These are phyloP conservation scores for Pseudogymnoascus sp. DNA, from an alignment of 2,329 filamentous ascomycete genomes.

Conservation along the genomic window DNA sequence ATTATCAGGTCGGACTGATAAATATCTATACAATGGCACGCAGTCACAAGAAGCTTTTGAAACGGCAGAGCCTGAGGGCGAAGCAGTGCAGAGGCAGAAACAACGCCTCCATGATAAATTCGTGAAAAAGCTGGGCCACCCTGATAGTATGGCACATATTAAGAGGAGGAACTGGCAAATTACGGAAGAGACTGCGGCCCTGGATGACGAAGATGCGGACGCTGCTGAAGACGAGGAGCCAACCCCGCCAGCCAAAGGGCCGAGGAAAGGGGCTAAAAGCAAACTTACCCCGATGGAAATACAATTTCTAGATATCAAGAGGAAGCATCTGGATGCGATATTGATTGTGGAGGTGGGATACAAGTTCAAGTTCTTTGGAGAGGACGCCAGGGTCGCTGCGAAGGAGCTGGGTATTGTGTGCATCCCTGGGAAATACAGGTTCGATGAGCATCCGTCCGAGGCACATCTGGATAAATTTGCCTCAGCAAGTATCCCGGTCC, in stretches of 20 bases:
- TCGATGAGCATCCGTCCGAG: constrained; percentile 89
- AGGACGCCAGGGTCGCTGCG: constrained; percentile 81
- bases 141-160: constrained; percentile 67
- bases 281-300: constrained; percentile 93
- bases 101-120: constrained; percentile 74
- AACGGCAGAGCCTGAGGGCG: constrained; percentile 39
- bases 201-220: constrained; percentile 42
- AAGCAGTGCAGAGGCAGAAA: constrained; percentile 48
- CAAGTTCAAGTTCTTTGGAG: constrained; percentile 95
- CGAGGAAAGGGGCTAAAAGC: constrained; percentile 63
- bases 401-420: constrained; percentile 92
- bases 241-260: constrained; percentile 41
- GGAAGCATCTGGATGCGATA: constrained; percentile 79
- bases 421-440: constrained; percentile 90
- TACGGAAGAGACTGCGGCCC: constrained; percentile 42
- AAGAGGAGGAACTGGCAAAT: constrained; percentile 49
- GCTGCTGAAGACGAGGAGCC: constrained; percentile 50
- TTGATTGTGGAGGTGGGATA: constrained; percentile 94
- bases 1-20: constrained; percentile 38
- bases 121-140: constrained; percentile 79
- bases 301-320: constrained; percentile 90
- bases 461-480: constrained; percentile 88
- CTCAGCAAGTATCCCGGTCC: constrained; percentile 89
- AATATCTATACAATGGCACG: constrained; percentile 42
- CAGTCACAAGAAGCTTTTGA: constrained; percentile 17